These are phyloP conservation scores for Neurospora sp. DNA, from an alignment of 495 filamentous ascomycete genomes.

Conservation along the genomic window DNA sequence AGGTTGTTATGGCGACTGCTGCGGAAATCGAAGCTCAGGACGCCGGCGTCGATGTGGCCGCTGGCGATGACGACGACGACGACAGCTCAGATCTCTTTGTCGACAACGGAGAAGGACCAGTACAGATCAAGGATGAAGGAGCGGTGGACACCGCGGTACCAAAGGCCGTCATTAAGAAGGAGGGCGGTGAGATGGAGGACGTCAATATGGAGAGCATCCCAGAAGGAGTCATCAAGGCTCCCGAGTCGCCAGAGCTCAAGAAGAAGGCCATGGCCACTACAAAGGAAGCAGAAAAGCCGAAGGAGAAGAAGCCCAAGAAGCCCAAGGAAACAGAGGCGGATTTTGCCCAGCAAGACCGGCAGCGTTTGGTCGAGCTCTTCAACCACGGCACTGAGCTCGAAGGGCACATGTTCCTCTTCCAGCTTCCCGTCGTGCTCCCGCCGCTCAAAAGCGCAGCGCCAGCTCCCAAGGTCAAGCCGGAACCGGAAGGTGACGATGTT, in stretches of 20 bases:
- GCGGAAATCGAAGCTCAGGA: slow-evolving; percentile 36
- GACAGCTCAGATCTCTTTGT: slow-evolving; percentile 40
- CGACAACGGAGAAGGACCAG: slow-evolving; percentile 8
- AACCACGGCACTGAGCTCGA: slow-evolving; percentile 23
- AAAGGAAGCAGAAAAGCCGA: slow-evolving; percentile 15
- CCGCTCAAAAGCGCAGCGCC: slow-evolving; percentile 27
- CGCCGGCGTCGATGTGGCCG: slow-evolving; percentile 12
- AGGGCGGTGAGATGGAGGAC: slow-evolving; percentile 16
- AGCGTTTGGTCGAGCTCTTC: slow-evolving; percentile 24
- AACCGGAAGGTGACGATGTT: slow-evolving; percentile 18
- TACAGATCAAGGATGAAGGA: slow-evolving; percentile 20
- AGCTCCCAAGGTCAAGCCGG: slow-evolving; percentile 16
- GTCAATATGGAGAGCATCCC: slow-evolving; percentile 32
- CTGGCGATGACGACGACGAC: slow-evolving; percentile 21
- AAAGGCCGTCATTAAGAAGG: slow-evolving; percentile 25
- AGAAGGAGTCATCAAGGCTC: slow-evolving; percentile 16
- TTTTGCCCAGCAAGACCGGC: slow-evolving; percentile 18
- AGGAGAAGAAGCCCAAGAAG: slow-evolving; percentile 16
- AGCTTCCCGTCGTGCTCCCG: slow-evolving; percentile 52
- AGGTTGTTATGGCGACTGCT: slow-evolving; percentile 42
- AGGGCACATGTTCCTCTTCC: slow-evolving; percentile 52
- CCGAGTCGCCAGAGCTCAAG: slow-evolving; percentile 23
- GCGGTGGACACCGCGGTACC: slow-evolving; percentile 23
- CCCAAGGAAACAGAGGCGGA: slow-evolving; percentile 29
- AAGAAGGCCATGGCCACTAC: slow-evolving; percentile 13